Percentiles rank a stretch among this genome's conserved stretches.
phyloP scores from a whole-genome alignment of 129 eudicot genomes.

The Dittrichia graveolens region DNA sequence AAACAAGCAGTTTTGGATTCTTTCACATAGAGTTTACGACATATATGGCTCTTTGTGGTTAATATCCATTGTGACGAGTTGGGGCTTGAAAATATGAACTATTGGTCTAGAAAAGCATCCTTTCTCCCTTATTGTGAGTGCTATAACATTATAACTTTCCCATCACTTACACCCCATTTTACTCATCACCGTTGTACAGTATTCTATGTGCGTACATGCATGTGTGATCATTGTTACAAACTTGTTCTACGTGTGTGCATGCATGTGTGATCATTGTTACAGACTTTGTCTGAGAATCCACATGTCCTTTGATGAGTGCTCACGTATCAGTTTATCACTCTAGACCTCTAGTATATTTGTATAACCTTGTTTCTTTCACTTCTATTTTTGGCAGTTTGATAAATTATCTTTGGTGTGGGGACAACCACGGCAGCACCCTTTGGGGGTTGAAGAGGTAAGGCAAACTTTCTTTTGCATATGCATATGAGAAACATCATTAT shows the following conservation, averaged over 20 bases:
- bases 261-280: too few relatives aligned
- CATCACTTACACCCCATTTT: neutral
- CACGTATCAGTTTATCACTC: conserved; percentile 2
- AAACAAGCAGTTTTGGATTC: too few relatives aligned
- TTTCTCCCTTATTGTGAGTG: too few relatives aligned
- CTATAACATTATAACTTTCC: too few relatives aligned
- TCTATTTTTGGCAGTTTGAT: conserved; percentile 61
- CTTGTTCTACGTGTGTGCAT: too few relatives aligned
- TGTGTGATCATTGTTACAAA: too few relatives aligned
- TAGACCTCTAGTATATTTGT: neutral
- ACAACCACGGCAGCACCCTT: conserved; percentile 86
- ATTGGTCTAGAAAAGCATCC: too few relatives aligned
- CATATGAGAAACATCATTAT: conserved; percentile 16
- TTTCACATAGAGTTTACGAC: too few relatives aligned
- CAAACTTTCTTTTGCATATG: conserved; percentile 12
- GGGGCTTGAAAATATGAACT: neutral
- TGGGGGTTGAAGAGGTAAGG: conserved; percentile 79
- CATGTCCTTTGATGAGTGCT: conserved; percentile 9
- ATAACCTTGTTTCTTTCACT: conserved; percentile 13
- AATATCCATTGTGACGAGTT: too few relatives aligned
- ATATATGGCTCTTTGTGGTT: too few relatives aligned
- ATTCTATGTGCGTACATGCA: too few relatives aligned
- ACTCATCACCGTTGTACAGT: too few relatives aligned
- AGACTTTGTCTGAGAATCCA: conserved; percentile 8
- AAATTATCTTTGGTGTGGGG: conserved; percentile 88